Evolutionary conservation across 139 green algal species (phyloP), one percentile per base, ranked within the genome.

Genomic region (Asterochloris erici): DNA sequence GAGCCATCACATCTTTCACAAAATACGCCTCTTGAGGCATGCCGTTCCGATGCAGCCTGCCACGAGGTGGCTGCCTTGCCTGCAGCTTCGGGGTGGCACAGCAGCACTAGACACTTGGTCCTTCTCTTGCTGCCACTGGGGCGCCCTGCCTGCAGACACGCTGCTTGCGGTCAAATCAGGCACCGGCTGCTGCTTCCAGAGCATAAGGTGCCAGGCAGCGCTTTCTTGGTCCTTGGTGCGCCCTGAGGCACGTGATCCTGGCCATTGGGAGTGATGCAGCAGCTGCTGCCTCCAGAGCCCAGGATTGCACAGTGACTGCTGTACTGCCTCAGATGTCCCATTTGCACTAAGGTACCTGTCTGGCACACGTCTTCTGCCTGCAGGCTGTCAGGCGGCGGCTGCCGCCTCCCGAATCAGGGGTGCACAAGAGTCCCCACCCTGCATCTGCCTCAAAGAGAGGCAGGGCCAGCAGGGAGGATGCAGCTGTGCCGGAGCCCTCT

Each of bases 301-400:
- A 19, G 70, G 70, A 19, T 76, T 76, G 1, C n/a, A 17, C n/a
- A 29, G 14, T 75, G n/a, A 28, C n/a, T n/a, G n/a, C n/a, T n/a
- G n/a, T n/a, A n/a, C n/a, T n/a, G n/a, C n/a, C n/a, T n/a, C n/a
- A n/a, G n/a, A n/a, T n/a, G n/a, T n/a, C n/a, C n/a, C n/a, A n/a
- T n/a, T n/a, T n/a, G n/a, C n/a, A n/a, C n/a, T n/a, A n/a, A n/a
- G 28, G 23, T 77, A 19, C 21, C 23, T 11, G 60, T 15, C 23
- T 76, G 10, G 10, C 12, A 54, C 14, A 11, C 9, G 70, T 29
- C 0, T 12, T 21, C 21, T 76, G 70, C 70, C 28, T 61, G 70
- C 79, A 90, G 85, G 77, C 77, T 17, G 63, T 85, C 69, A 94
- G 93, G 82, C 78, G 83, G 70, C 82, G 86, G 38, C 85, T 94